Evolutionary conservation across 345 rosid species (phyloP), one percentile per base, ranked within the genome.

Genomic region (Gossypioides kirkii): DNA sequence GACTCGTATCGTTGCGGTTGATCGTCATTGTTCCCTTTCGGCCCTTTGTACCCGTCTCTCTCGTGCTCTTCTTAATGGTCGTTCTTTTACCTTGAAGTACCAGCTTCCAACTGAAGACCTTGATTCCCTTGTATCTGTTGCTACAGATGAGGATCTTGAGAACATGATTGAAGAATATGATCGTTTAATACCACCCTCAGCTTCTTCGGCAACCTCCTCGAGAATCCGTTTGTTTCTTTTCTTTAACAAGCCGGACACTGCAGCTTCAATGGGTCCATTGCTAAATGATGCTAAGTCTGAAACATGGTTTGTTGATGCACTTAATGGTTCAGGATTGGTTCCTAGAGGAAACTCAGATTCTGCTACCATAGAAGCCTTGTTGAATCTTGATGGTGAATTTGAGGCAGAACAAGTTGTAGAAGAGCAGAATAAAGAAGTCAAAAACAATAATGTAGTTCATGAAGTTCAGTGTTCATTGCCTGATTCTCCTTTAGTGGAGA

Each of bases 101-200:
- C 97, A 91, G 82, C 90, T 94, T 59, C 97, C 97, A 5, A 74
- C 72, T 61, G 98, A 91, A 81, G 98, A 90, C 62, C 95, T 94
- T 9, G 96, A 91, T 80, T 90, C 94, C 4, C 87, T 91, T 17
- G 90, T 90, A n/a, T 81, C 93, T 26, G 84, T 91, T 75, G 73
- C 91, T 56, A 89, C 90, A 8, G 91, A 86, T 74, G 96, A 94
- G 76, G 97, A 94, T 84, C 88, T 94, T 17, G 93, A 91, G 70
- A 91, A 90, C 76, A 82, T 91, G 96, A 63, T 90, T 42, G 94
- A 91, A 69, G 97, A 94, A 60, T 84, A 89, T 68, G 96, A 94
- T 62, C 91, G 92, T 8, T 61, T 84, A 25, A 65, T 61, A 25
- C 56, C 82, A 6, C 56, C 87, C 0, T 75, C 85, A 13, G 60